Evolutionary conservation across 2,329 filamentous ascomycete genomes (phyloP).

Genomic region (Botryotinia narcissicola): DNA sequence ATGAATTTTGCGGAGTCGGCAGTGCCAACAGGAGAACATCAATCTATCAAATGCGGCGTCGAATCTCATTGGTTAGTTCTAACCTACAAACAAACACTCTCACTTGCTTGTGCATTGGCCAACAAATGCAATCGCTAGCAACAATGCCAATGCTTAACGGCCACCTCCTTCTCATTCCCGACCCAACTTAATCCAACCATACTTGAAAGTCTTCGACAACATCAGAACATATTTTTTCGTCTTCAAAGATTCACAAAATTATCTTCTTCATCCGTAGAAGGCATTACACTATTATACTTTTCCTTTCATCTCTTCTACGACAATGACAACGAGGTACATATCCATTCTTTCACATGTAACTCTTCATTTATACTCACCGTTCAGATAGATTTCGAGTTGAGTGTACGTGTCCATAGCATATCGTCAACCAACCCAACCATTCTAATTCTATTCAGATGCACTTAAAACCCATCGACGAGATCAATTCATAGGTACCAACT

Average conservation of each 20-base stretch:
- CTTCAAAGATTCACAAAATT: neutral
- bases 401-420: conserved; percentile 52
- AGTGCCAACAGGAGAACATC: neutral
- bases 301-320: neutral
- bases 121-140: neutral
- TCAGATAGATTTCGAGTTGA: conserved; percentile 69
- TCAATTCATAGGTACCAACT: conserved; percentile 70
- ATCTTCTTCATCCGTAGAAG: neutral
- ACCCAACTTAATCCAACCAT: neutral
- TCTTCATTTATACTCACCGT: conserved; percentile 10
- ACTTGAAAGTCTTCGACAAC: neutral
- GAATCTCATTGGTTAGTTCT: neutral
- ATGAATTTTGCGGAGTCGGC: neutral
- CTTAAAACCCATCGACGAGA: conserved; percentile 85
- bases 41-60: neutral
- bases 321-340: conserved; percentile 12
- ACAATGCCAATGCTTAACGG: neutral
- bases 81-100: neutral
- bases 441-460: conserved; percentile 49
- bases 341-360: neutral
- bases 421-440: neutral
- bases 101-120: conserved; percentile 7
- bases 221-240: neutral
- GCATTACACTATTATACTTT: neutral
- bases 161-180: neutral